Evolutionary conservation across 495 filamentous ascomycete genomes (phyloP).

Genomic region (Neurospora terricola): DNA sequence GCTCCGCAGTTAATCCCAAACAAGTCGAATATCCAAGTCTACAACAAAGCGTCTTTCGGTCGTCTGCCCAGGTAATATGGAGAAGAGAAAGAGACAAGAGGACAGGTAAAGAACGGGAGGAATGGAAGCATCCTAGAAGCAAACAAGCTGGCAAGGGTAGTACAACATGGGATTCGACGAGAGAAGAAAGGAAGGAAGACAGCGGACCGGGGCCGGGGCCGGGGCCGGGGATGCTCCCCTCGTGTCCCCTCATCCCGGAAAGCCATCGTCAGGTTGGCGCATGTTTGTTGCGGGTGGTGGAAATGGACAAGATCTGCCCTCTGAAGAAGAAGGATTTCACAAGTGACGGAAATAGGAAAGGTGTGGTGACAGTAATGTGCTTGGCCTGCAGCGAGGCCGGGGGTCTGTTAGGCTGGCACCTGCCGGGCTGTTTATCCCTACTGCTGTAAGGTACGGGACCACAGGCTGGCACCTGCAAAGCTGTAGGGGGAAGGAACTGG

Average conservation of each 20-base stretch:
- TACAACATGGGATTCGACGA: not conserved
- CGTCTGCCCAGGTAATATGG: not conserved
- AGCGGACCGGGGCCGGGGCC: not conserved
- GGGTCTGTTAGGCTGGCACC: not conserved
- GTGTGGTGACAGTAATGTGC: not conserved
- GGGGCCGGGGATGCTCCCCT: not conserved
- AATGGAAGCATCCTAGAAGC: not conserved
- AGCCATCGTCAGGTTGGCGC: not conserved
- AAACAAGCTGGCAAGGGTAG: not conserved
- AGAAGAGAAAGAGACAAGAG: not conserved
- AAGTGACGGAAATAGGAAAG: not conserved
- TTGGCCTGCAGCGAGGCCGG: not conserved
- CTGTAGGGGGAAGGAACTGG: not conserved
- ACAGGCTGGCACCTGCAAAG: not conserved
- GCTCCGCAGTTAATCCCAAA: not conserved
- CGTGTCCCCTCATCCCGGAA: not conserved
- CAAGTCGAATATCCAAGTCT: not conserved
- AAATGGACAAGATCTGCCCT: not conserved
- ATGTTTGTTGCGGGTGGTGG: not conserved
- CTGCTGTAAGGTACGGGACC: not conserved
- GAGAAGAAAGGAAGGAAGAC: not conserved
- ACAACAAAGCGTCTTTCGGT: not conserved
- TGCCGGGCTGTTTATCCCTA: not conserved
- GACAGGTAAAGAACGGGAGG: not conserved
- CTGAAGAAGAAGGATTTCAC: not conserved